Evolutionary conservation across 1,284 basidiomycete genomes (phyloP).

Genomic region (Fomitopsis betulina): DNA sequence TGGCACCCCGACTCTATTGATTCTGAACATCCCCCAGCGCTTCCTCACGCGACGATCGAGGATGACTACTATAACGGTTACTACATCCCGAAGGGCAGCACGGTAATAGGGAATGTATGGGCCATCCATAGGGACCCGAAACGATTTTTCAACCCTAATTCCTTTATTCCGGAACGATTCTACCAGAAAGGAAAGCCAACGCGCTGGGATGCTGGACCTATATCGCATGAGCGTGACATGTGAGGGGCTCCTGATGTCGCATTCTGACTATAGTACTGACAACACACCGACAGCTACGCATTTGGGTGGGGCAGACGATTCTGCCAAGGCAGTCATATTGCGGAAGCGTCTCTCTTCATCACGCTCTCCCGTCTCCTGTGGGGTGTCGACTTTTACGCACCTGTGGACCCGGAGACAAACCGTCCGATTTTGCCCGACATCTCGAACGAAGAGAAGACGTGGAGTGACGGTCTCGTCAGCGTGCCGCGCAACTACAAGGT

Average conservation of each 20-base stretch:
- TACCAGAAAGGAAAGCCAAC: conserved; percentile 17
- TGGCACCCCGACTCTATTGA: no score
- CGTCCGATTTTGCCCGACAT: conserved; percentile 22
- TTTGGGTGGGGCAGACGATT: conserved; percentile 29
- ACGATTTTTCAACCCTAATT: conserved; percentile 14
- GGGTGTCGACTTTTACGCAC: conserved; percentile 24
- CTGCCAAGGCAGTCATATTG: conserved; percentile 24
- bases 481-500: conserved; percentile 20
- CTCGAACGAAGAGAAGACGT: conserved; percentile 21
- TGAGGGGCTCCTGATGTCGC: no score
- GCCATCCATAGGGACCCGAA: conserved; percentile 8
- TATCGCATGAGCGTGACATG: no score
- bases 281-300: conserved; percentile 16
- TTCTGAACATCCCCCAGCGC: neutral
- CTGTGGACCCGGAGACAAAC: conserved; percentile 20
- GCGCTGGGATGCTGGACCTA: conserved; percentile 23
- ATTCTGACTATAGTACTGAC: no score
- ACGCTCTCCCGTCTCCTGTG: conserved; percentile 24
- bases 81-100: conserved; percentile 21
- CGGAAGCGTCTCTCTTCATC: conserved; percentile 29
- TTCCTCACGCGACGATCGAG: conserved; percentile 11
- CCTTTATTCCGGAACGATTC: conserved; percentile 21
- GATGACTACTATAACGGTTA: conserved; percentile 20
- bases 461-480: conserved; percentile 24
- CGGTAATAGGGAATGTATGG: conserved; percentile 15